Percentiles rank a stretch among this genome's conserved stretches.
phyloP scores from a whole-genome alignment of 306 rosid species.

The Psophocarpus tetragonolobus region DNA sequence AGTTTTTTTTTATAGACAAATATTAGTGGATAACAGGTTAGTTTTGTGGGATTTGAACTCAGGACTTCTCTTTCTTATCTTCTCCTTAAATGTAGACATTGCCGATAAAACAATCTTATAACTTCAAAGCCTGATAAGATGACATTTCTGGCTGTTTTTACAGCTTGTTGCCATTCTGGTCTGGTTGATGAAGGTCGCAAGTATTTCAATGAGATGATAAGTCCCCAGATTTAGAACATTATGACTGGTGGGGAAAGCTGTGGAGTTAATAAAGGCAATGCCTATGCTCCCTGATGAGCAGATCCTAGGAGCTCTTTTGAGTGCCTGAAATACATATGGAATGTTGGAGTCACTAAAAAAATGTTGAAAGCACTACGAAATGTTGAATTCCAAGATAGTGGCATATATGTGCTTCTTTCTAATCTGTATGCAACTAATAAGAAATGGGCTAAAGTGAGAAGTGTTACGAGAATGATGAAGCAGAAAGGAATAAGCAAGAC shows the following conservation, averaged over 20 bases:
- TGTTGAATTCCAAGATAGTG: constrained; percentile 63
- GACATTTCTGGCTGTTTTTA: constrained; percentile 71
- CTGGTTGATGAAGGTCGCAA: constrained; percentile 68
- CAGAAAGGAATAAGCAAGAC: constrained; percentile 67
- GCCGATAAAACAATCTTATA: too few species aligned
- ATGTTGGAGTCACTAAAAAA: constrained; percentile 52
- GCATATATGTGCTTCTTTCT: constrained; percentile 78
- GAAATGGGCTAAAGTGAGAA: constrained; percentile 74
- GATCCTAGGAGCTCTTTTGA: constrained; percentile 73
- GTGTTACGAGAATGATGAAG: constrained; percentile 71
- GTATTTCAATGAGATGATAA: constrained; percentile 55
- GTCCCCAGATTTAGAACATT: constrained; percentile 62
- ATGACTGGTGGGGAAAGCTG: constrained; percentile 69
- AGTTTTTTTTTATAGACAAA: too few species aligned
- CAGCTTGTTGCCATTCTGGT: constrained; percentile 84
- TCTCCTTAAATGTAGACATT: too few species aligned
- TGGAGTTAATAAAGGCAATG: constrained; percentile 65
- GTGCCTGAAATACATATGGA: constrained; percentile 55
- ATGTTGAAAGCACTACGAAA: constrained; percentile 52
- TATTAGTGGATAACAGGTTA: too few species aligned
- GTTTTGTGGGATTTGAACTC: too few species aligned
- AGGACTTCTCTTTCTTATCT: too few species aligned
- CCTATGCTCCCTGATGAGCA: constrained; percentile 79
- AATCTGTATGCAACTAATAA: constrained; percentile 63
- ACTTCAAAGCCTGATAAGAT: constrained; percentile 70